Evolutionary conservation across 2,329 filamentous ascomycete genomes (phyloP), one percentile per base, ranked within the genome.

Genomic region (Botrytis hyacinthi): DNA sequence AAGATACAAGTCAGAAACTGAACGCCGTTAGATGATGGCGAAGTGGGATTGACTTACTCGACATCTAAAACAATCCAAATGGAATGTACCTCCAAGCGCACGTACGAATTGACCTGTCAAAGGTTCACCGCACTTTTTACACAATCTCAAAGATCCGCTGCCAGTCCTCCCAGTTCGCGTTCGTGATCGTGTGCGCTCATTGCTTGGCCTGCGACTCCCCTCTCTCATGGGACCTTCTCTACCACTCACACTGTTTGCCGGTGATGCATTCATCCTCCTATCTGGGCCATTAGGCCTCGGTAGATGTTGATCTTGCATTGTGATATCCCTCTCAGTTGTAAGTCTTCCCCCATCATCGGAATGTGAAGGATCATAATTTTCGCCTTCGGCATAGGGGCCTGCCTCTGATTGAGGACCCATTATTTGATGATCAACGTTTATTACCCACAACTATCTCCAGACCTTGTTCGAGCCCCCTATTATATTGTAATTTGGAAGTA

Each of bases 41-140:
- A 29, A 65, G 69, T 63, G 71, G 71, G 37, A 35, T 65, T 44
- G 42, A 78, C 77, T 68, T 88, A 98, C 95, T 84, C 94, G 90
- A 83, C 96, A 99, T 82, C 94, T 97, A 84, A 99, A 99, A 86
- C 96, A 99, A 83, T 99, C 95, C 77, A 99, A 85, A 85, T 99
- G 96, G 82, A 94, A 99, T 71, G 95, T 98, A 73, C 94, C 95
- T 72, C 95, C 94, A 72, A 99, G 84, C 63, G 96, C 96, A 79
- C 96, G 90, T 76, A 99, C 96, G 82, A 98, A 99, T 83, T 99
- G 96, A 61, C 96, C 96, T 1, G 94, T 97, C 82, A 99, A 86
- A 72, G 91, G 87, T 82, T 95, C 92, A 76, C 91, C 90, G 81
- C 96, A 99, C 83, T 97, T 98, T 80, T 94, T 95, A 84, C 93